Conservation (phyloP, 2,329 filamentous ascomycete species). For the Penicillium sp. region DNA sequence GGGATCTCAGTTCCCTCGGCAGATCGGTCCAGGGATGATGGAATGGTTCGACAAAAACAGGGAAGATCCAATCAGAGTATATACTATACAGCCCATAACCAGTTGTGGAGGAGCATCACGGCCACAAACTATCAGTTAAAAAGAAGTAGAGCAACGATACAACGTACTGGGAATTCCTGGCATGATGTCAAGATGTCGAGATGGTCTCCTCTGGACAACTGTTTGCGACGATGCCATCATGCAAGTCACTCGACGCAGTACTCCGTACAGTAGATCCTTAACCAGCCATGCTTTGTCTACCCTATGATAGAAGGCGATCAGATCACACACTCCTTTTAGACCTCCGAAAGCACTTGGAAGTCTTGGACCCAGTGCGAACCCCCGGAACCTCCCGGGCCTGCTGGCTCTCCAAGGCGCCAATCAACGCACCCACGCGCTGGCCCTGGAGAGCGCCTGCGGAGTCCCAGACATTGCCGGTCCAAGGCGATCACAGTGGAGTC, state of each 20-base stretch:
- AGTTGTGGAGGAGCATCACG: not conserved
- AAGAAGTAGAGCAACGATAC: not conserved
- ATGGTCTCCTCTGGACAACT: not conserved
- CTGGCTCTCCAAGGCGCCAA: conserved; percentile 26
- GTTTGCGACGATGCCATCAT: not conserved
- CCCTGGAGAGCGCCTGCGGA: conserved; percentile 18
- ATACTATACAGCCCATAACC: not conserved
- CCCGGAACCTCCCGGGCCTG: conserved; percentile 23
- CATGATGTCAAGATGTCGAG: not conserved
- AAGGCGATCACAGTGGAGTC: conserved; percentile 15
- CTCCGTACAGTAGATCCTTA: not conserved
- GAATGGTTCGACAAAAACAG: not conserved
- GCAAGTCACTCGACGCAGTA: not conserved
- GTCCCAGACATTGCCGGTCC: conserved; percentile 22
- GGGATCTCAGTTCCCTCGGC: not conserved
- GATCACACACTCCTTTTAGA: not conserved
- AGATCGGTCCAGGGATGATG: conserved; percentile 6
- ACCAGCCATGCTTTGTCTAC: not conserved
- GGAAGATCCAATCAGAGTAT: not conserved
- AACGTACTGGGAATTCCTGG: not conserved
- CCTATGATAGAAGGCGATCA: not conserved
- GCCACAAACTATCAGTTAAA: too few species aligned
- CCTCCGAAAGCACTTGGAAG: not conserved
- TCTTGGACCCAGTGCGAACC: not conserved
- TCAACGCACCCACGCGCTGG: conserved; percentile 26